Conservation (phyloP, 805 yeast genomes). For the Saccharomycopsis olivae region DNA sequence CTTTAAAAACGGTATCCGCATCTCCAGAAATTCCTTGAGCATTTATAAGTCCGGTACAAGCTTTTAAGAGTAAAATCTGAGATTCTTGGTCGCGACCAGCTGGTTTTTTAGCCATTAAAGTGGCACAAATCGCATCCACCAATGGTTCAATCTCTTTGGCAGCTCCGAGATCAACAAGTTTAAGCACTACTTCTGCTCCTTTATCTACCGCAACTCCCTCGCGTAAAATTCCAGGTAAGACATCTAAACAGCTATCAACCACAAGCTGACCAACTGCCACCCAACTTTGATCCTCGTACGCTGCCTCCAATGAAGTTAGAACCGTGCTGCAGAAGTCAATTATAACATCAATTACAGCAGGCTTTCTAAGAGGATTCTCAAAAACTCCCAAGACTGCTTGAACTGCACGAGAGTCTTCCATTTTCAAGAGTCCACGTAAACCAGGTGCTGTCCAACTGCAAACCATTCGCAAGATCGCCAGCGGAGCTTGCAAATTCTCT, state of each 20-base stretch:
- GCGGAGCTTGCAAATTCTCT: constrained; percentile 77
- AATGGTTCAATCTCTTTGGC: constrained; percentile 49
- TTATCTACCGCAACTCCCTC: constrained; percentile 30
- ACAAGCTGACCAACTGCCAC: not conserved
- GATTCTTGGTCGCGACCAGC: too few relatives aligned
- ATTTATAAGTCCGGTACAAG: constrained; percentile 18
- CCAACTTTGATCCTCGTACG: constrained; percentile 1
- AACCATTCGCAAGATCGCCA: constrained; percentile 62
- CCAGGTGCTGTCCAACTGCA: constrained; percentile 40
- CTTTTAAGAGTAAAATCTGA: constrained; percentile 45
- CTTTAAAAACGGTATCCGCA: constrained; percentile 38
- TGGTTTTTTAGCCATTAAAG: constrained; percentile 34
- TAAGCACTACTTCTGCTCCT: constrained; percentile 44
- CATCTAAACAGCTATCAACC: constrained; percentile 30
- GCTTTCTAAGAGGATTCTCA: constrained; percentile 49
- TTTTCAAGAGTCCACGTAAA: constrained; percentile 40
- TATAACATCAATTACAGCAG: constrained; percentile 47
- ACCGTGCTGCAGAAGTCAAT: constrained; percentile 21
- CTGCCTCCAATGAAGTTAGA: not conserved
- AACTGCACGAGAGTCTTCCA: constrained; percentile 46
- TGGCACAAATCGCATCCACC: constrained; percentile 20
- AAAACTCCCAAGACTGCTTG: constrained; percentile 46
- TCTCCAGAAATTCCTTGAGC: constrained; percentile 21
- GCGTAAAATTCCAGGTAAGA: constrained; percentile 32
- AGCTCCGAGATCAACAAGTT: constrained; percentile 39